These are phyloP conservation scores for Parsonsia alboflavescens DNA, from an alignment of 257 asterid species.

Conservation along the genomic window DNA sequence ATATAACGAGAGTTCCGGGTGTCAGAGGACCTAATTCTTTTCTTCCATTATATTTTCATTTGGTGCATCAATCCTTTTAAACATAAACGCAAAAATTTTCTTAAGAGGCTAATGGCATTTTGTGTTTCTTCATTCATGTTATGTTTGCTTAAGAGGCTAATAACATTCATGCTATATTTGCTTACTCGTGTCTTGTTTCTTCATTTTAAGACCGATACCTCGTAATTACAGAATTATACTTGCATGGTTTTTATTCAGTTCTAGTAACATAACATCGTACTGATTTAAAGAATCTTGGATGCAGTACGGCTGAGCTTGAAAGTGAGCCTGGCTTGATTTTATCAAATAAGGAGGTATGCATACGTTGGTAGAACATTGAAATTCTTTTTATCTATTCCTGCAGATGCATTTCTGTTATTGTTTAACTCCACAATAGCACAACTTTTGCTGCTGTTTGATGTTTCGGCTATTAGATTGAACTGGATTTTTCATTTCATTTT, in stretches of 20 bases:
- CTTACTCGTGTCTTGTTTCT: background rate
- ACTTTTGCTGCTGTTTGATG: background rate
- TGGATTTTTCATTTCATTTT: background rate
- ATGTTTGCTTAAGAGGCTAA: background rate
- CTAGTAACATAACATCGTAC: background rate
- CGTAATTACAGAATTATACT: background rate
- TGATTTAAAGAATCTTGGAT: constrained; percentile 15
- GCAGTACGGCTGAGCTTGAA: constrained; percentile 88
- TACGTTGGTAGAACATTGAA: background rate
- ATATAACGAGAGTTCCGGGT: background rate
- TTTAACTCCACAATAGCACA: background rate
- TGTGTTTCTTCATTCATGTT: background rate
- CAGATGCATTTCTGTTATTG: background rate
- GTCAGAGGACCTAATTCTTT: background rate
- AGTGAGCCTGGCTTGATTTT: constrained; percentile 85
- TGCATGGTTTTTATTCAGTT: background rate
- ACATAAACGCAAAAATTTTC: background rate
- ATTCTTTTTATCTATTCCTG: background rate
- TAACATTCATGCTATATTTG: background rate
- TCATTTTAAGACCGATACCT: background rate
- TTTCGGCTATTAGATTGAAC: background rate
- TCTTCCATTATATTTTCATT: background rate
- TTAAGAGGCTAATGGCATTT: background rate
- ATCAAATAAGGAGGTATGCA: constrained; percentile 66
- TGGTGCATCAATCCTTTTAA: background rate